Evolutionary conservation across 2,329 filamentous ascomycete genomes (phyloP).

Genomic region (Pezicula radicicola): DNA sequence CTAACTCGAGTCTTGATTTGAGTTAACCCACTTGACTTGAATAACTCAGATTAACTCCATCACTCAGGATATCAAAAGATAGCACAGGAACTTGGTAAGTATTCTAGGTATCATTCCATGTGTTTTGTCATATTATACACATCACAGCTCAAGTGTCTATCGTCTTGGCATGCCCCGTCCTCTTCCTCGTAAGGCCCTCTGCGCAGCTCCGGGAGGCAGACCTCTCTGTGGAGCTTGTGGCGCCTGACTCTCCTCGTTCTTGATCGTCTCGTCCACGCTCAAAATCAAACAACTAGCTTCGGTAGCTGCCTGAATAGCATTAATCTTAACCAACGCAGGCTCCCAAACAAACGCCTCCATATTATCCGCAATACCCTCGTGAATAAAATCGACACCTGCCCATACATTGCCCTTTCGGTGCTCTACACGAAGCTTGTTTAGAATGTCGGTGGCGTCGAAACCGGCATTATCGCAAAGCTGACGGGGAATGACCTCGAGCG

Average conservation of each 20-base stretch:
- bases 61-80: too few relatives aligned
- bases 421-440: conserved; percentile 94
- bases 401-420: conserved; percentile 90
- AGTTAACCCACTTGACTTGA: too few relatives aligned
- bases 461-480: conserved; percentile 98
- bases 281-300: conserved; percentile 95
- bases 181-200: conserved; percentile 79
- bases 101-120: neutral
- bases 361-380: conserved; percentile 92
- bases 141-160: conserved; percentile 12
- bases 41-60: too few relatives aligned
- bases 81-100: too few relatives aligned
- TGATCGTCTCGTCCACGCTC: conserved; percentile 97
- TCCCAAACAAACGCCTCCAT: conserved; percentile 97
- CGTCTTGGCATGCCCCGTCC: conserved; percentile 83
- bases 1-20: too few relatives aligned
- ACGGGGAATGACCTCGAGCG: conserved; percentile 91
- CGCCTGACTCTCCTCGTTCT: conserved; percentile 88
- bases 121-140: neutral
- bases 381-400: conserved; percentile 93
- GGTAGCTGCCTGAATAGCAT: conserved; percentile 92
- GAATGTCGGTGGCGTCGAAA: conserved; percentile 96
- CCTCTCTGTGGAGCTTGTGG: conserved; percentile 77
- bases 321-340: conserved; percentile 92
- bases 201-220: conserved; percentile 78